phyloP scores from a whole-genome alignment of 768 basidiomycete species.

The Fistulinella prunicolor region DNA sequence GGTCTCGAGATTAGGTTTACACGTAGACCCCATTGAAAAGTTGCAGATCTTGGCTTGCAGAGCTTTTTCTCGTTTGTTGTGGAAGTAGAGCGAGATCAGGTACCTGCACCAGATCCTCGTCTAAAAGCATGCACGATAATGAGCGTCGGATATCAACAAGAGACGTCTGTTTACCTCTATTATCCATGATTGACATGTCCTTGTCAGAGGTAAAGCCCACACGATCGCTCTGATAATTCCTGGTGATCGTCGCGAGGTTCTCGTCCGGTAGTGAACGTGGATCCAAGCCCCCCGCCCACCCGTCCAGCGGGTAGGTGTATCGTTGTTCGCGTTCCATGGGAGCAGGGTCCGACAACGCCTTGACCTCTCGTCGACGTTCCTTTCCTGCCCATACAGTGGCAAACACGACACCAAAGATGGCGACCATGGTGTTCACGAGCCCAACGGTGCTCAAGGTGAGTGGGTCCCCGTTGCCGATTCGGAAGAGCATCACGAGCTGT shows the following conservation, averaged over 20 bases:
- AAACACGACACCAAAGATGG: slow-evolving; percentile 11
- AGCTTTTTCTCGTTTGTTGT: not conserved
- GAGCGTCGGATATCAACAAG: not conserved
- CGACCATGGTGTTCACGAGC: slow-evolving; percentile 4
- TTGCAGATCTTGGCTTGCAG: not conserved
- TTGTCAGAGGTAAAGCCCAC: not conserved
- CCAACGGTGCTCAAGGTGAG: not conserved
- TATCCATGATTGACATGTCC: not conserved
- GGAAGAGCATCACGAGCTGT: slow-evolving; percentile 23
- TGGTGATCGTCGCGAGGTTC: no score
- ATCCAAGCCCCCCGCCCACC: not conserved
- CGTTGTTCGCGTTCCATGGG: not conserved
- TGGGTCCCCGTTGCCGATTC: not conserved
- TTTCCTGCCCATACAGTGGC: slow-evolving; percentile 13
- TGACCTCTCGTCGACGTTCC: slow-evolving; percentile 1
- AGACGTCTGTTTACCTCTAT: not conserved
- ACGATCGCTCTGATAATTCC: not conserved
- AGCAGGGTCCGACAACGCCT: not conserved
- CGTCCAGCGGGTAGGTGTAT: not conserved
- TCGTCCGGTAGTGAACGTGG: no score
- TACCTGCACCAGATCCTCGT: not conserved
- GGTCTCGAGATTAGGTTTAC: not conserved
- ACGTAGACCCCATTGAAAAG: not conserved
- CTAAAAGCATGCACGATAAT: not conserved
- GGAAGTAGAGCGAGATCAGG: not conserved